These are phyloP conservation scores for Boletus tomentosulus DNA, from an alignment of 768 basidiomycete genomes.

Conservation along the genomic window DNA sequence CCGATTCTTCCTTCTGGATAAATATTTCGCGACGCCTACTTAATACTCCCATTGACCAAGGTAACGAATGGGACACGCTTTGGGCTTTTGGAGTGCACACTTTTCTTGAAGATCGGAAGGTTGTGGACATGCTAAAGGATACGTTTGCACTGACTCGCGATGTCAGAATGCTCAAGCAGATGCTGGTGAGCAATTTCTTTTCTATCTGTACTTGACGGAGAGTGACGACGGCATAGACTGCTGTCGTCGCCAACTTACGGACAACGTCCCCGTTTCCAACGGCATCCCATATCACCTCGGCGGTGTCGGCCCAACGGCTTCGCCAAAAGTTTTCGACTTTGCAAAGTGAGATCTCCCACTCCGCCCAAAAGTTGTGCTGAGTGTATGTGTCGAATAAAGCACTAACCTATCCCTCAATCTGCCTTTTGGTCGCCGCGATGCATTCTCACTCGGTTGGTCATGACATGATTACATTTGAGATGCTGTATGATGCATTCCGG, in stretches of 20 bases:
- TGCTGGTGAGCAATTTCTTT: constrained; percentile 50
- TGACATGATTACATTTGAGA: constrained; percentile 82
- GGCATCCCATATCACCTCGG: constrained; percentile 37
- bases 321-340: constrained; percentile 52
- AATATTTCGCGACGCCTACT: constrained; percentile 47
- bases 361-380: neutral
- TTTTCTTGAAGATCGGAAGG: constrained; percentile 49
- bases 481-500: constrained; percentile 77
- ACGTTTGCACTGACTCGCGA: constrained; percentile 61
- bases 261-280: constrained; percentile 53
- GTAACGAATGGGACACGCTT: constrained; percentile 50
- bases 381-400: constrained; percentile 36
- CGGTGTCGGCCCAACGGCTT: constrained; percentile 50
- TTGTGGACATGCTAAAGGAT: constrained; percentile 48
- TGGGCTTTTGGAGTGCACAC: constrained; percentile 59
- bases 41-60: constrained; percentile 20
- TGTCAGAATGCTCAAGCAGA: constrained; percentile 49
- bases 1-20: constrained; percentile 46
- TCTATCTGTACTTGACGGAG: neutral
- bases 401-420: constrained; percentile 73
- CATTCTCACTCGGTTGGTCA: constrained; percentile 78
- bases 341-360: constrained; percentile 39
- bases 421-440: constrained; percentile 79
- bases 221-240: constrained; percentile 35
- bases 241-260: constrained; percentile 43